These are phyloP conservation scores for Scedosporium dehoogii DNA, from an alignment of 2,329 filamentous ascomycete species.

Conservation along the genomic window DNA sequence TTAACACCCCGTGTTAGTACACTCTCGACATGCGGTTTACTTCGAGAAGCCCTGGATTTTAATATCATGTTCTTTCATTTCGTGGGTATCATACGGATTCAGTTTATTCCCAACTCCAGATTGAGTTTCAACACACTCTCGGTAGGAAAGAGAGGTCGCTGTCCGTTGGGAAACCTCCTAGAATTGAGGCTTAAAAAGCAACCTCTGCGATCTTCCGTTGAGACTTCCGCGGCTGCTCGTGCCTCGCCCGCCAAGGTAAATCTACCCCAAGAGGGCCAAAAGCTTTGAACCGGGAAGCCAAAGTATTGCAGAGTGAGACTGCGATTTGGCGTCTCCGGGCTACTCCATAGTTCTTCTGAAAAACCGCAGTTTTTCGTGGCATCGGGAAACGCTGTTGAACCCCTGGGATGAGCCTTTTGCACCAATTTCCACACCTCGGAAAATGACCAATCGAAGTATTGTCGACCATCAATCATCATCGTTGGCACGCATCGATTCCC, in stretches of 20 bases:
- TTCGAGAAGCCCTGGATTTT: neutral
- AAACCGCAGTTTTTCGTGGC: neutral
- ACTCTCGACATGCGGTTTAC: neutral
- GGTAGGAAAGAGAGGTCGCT: no score
- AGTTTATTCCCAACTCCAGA: neutral
- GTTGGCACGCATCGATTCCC: neutral
- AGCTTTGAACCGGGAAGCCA: neutral
- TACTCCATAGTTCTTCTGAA: neutral
- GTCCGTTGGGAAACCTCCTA: no score
- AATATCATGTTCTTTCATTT: neutral
- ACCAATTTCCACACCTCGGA: no score
- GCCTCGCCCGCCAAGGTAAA: neutral
- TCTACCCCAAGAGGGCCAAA: neutral
- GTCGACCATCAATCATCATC: no score
- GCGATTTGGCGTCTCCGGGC: neutral
- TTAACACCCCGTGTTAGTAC: no score
- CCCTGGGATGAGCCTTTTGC: neutral
- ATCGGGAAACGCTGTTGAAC: neutral
- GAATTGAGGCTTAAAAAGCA: neutral
- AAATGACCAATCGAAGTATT: no score
- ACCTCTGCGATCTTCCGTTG: neutral
- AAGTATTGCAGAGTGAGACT: neutral
- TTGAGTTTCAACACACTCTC: no score
- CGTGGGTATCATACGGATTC: neutral
- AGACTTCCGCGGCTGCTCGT: no score